Percentiles rank a stretch among this genome's conserved stretches.
Conservation (phyloP, 805 yeast genomes). For the Scheffersomyces lignosus region DNA sequence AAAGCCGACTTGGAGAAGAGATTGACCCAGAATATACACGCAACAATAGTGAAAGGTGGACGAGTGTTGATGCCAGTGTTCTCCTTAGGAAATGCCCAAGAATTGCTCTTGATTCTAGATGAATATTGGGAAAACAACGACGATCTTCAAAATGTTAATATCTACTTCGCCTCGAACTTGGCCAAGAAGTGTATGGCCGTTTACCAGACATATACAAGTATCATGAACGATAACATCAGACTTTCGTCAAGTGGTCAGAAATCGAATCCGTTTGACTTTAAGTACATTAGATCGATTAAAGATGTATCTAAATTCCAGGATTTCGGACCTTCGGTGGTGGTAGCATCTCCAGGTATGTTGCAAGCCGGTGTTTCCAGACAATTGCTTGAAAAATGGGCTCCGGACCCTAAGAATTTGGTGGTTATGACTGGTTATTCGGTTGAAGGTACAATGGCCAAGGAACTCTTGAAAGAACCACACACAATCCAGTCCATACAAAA, state of each 20-base stretch:
- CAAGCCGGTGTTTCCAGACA: conserved; percentile 95
- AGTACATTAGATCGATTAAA: conserved; percentile 75
- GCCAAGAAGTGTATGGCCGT: conserved; percentile 98
- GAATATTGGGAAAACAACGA: conserved; percentile 90
- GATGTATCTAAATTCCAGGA: conserved; percentile 86
- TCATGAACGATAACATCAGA: conserved; percentile 93
- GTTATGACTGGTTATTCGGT: conserved; percentile 96
- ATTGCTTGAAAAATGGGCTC: conserved; percentile 93
- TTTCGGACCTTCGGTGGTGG: conserved; percentile 91
- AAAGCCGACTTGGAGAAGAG: conserved; percentile 80
- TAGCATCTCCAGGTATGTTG: conserved; percentile 98
- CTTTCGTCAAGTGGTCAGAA: conserved; percentile 46
- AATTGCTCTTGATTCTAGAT: conserved; percentile 81
- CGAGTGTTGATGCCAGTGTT: conserved; percentile 90
- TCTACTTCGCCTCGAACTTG: conserved; percentile 88
- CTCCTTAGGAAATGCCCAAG: conserved; percentile 97
- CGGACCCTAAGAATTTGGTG: conserved; percentile 87
- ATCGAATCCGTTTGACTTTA: conserved; percentile 84
- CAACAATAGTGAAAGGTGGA: conserved; percentile 85
- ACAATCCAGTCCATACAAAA: conserved; percentile 84
- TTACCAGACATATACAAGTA: conserved; percentile 91
- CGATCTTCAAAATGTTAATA: conserved; percentile 77
- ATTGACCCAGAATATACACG: conserved; percentile 78
- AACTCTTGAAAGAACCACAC: conserved; percentile 80
- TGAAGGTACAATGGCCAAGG: conserved; percentile 97